A percentile compares a stretch with the other conserved stretches of the same genome.
phyloP scores from a whole-genome alignment of 306 rosid species.

The Pyrus betulifolia region DNA sequence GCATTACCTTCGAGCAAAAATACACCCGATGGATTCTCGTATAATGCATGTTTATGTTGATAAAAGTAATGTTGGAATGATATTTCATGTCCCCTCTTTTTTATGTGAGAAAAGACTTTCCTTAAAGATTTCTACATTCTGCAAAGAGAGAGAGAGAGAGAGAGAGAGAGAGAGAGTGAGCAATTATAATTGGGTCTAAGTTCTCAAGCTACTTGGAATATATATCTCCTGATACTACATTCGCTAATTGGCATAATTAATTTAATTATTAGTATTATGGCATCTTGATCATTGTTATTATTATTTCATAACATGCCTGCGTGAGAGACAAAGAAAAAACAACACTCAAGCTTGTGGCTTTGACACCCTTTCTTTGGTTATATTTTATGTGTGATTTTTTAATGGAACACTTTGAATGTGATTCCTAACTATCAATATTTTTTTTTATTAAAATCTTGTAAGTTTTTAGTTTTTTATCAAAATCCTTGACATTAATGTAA shows the following conservation, averaged over 20 bases:
- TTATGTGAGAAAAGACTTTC: conserved; percentile 19
- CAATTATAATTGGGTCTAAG: neutral
- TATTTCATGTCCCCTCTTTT: conserved; percentile 31
- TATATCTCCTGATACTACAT: neutral
- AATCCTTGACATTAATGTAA: too few species aligned
- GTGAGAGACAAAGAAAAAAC: conserved; percentile 32
- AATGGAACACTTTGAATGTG: too few species aligned
- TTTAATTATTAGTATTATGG: conserved; percentile 26
- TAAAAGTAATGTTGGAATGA: conserved; percentile 35
- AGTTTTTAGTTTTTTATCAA: too few species aligned
- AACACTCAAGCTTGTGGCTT: conserved; percentile 10
- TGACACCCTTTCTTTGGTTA: neutral
- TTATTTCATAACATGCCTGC: conserved; percentile 67
- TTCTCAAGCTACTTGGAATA: conserved; percentile 5
- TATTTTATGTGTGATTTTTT: neutral
- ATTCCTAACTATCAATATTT: too few species aligned
- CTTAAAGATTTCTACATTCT: conserved; percentile 14
- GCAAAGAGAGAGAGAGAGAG: neutral
- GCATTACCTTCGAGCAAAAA: too few species aligned
- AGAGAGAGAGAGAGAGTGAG: neutral
- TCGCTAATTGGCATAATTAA: conserved; percentile 3
- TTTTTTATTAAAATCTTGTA: too few species aligned
- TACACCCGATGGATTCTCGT: neutral
- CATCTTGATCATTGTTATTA: conserved; percentile 30
- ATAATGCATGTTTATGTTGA: conserved; percentile 32